Evolutionary conservation across 2,329 filamentous ascomycete genomes (phyloP), one percentile per base, ranked within the genome.

Genomic region (Epicoccum sorghinum): DNA sequence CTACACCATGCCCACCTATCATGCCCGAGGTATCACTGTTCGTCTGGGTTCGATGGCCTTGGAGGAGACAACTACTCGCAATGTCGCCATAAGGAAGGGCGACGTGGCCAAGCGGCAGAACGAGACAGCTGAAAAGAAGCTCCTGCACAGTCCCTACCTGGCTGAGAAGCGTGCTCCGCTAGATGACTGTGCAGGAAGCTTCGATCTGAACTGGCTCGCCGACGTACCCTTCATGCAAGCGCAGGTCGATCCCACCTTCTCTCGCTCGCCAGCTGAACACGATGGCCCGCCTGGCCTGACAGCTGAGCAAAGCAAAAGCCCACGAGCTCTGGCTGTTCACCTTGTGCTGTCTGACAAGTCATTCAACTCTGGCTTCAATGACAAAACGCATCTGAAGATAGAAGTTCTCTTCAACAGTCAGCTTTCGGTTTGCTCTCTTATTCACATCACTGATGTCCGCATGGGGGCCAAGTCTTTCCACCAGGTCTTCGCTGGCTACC

Each of bases 391-490:
- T 30, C 53, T 81, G 45, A 80, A 79, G 60, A 71, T 80, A 38
- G 79, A 81, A n/a, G 72, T 81, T 4, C 77, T 78, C 59, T 68
- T 79, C 61, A 81, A 82, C 49, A 79, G 80, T 33, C 63, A 73
- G 27, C 67, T 81, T 7, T 70, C 71, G 4, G 67, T 61, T n/a
- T 74, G 70, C 32, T 54, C 59, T 5, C 61, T 71, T 23, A 43
- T 74, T 8, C 59, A 70, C 7, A 43, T 46, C 22, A 59, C 66
- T 25, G 67, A 71, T 43, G 40, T 65, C 7, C 57, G 44, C 3
- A 53, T 46, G 9, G 63, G 57, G 7, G 44, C 36, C 14, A 66
- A 67, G 33, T 45, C 58, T 3, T 41, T 64, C 2, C 55, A 69
- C 38, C 66, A 65, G 18, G 47, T 69, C 10, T 79, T 79, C 53